A percentile compares a stretch with the other conserved stretches of the same genome.
phyloP scores from a whole-genome alignment of 441 rosid genomes.

The Corymbia citriodora region DNA sequence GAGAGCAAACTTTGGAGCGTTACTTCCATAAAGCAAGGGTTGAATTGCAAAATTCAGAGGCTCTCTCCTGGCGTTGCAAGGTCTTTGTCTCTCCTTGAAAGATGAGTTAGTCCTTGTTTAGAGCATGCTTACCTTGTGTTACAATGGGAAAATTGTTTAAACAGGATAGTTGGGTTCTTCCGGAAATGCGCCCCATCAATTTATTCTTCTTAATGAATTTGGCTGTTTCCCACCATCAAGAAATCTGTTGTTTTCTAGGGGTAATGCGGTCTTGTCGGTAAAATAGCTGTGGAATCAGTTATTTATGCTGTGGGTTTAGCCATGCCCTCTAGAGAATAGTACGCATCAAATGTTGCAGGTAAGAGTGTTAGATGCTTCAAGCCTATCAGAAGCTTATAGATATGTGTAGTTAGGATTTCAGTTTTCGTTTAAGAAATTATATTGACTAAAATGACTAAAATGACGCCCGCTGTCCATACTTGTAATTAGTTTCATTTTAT shows the following conservation, averaged over 20 bases:
- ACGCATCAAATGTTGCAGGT: background rate
- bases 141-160: background rate
- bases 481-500: background rate
- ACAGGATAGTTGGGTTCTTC: background rate
- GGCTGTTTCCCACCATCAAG: background rate
- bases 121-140: background rate
- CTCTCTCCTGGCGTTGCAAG: conserved; percentile 67
- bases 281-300: background rate
- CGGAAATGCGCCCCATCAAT: background rate
- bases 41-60: conserved; percentile 38
- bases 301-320: background rate
- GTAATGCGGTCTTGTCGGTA: background rate
- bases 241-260: background rate
- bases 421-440: background rate
- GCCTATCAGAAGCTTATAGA: background rate
- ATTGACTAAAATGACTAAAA: background rate
- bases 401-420: background rate
- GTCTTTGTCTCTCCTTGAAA: conserved; percentile 52
- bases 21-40: conserved; percentile 33
- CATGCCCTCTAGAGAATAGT: background rate
- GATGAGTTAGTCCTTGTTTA: conserved; percentile 2
- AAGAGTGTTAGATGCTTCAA: background rate
- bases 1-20: conserved; percentile 44
- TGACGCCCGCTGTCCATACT: background rate
- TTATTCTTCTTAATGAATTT: background rate